Base-by-base conservation (phyloP, 2,329 filamentous ascomycete genomes). In the Fusarium phyllophilum region DNA sequence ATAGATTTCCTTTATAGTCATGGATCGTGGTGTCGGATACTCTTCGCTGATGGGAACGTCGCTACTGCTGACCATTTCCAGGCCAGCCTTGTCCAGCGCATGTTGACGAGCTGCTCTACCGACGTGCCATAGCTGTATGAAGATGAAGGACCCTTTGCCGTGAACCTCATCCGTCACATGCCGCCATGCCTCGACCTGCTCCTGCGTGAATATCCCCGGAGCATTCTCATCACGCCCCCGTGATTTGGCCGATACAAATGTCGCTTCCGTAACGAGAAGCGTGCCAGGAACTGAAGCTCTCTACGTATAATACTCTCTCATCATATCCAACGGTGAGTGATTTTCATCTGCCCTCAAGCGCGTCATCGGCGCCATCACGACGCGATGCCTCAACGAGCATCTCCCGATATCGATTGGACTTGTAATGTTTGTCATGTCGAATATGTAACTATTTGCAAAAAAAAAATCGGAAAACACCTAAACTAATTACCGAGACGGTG, bases 301-400 rank as follows among this genome's bases (percentile, higher is more conserved):
- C 26, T 75, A 68, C 0, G 58, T 42, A 48, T 75, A 75, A 49
- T 75, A 75, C 8, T 75, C 64, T 1, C 36, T 13, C 42, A 62
- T 70, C 31, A 73, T 63, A 36, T 58, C 51, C 8, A 58, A 10
- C 4, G 70, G 70, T 34, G 62, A 38, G 24, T 54, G 61, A 15
- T 70, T 61, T 13, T 67, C 52, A 17, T 57, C 55, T 1, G 68
- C 52, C 3, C 69, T 36, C 15, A 68, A 29, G 7, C 68, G 59
- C 10, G 68, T 72, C 63, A 72, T 64, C 5, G 67, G 66, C 9
- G 67, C 63, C 69, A 72, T 72, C 10, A 72, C 46, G 22, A 65
- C 54, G 24, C 69, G 68, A 31, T 72, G 68, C 12, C 39, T 56
- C n/a, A 72, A 18, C 7, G 63, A 26, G 5, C 68, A 72, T 11